phyloP scores from a whole-genome alignment of 345 rosid species.

The Bruguiera parviflora region DNA sequence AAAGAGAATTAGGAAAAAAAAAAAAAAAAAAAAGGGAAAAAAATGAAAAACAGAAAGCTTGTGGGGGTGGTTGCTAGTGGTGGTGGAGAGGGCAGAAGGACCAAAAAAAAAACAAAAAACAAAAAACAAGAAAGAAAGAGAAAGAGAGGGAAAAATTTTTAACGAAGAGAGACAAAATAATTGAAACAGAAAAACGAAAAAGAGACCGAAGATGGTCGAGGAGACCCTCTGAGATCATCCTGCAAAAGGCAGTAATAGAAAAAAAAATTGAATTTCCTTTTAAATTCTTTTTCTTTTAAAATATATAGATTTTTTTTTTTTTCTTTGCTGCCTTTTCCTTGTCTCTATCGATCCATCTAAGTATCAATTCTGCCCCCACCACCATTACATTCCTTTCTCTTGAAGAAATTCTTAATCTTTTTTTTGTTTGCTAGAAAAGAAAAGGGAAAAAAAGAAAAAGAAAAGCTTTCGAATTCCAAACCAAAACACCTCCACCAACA shows the following conservation, averaged over 20 bases:
- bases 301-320: slow-evolving; percentile 15
- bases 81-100: neutral
- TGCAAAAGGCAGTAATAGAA: slow-evolving; percentile 47
- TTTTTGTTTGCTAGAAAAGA: neutral
- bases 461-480: neutral
- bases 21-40: neutral
- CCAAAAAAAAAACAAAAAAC: neutral
- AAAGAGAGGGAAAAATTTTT: slow-evolving; percentile 16
- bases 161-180: slow-evolving; percentile 10
- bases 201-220: slow-evolving; percentile 53
- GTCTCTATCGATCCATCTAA: slow-evolving; percentile 15
- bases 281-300: neutral
- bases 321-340: slow-evolving; percentile 39
- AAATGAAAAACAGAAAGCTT: slow-evolving; percentile 5
- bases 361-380: slow-evolving; percentile 12
- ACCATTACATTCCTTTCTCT: slow-evolving; percentile 14
- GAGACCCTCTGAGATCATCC: slow-evolving; percentile 83
- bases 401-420: slow-evolving; percentile 6
- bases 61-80: slow-evolving; percentile 29
- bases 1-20: neutral
- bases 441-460: neutral
- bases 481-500: slow-evolving; percentile 3
- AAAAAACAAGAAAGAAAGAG: neutral
- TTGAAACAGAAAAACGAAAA: slow-evolving; percentile 14
- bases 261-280: slow-evolving; percentile 7